Percentiles rank a stretch among this genome's conserved stretches.
Evolutionary conservation across 2,329 filamentous ascomycete genomes (phyloP).

Genomic region (Penicillium freii): DNA sequence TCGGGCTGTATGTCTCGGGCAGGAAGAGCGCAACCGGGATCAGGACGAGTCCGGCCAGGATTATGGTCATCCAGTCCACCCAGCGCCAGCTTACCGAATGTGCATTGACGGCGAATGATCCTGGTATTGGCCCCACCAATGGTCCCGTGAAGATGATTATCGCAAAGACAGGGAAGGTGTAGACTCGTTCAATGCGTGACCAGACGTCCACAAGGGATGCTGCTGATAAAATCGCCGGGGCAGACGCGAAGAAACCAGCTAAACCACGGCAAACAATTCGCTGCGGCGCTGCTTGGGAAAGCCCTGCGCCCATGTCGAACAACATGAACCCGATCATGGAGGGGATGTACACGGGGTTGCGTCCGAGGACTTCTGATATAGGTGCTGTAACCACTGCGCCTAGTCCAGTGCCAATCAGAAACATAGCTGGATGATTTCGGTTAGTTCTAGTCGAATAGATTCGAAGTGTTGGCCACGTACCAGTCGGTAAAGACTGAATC

Average conservation of each 20-base stretch:
- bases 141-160: constrained; percentile 43
- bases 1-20: constrained; percentile 52
- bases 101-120: constrained; percentile 45
- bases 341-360: constrained; percentile 52
- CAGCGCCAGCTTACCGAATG: constrained; percentile 47
- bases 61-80: constrained; percentile 47
- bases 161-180: constrained; percentile 51
- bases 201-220: constrained; percentile 49
- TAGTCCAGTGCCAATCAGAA: constrained; percentile 48
- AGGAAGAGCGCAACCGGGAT: constrained; percentile 43
- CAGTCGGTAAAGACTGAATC: constrained; percentile 43
- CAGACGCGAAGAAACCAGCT: constrained; percentile 49
- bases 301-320: constrained; percentile 49
- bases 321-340: constrained; percentile 46
- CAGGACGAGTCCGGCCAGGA: constrained; percentile 37
- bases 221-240: constrained; percentile 45
- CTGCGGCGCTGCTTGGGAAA: constrained; percentile 48
- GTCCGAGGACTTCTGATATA: constrained; percentile 48
- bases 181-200: constrained; percentile 47
- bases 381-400: constrained; percentile 50
- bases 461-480: constrained; percentile 42
- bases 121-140: constrained; percentile 44
- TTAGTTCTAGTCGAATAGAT: neutral
- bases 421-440: constrained; percentile 28
- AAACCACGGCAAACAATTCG: constrained; percentile 52